Conservation (phyloP, 108 stramenopile genomes). For the Conticribra guillardii region DNA sequence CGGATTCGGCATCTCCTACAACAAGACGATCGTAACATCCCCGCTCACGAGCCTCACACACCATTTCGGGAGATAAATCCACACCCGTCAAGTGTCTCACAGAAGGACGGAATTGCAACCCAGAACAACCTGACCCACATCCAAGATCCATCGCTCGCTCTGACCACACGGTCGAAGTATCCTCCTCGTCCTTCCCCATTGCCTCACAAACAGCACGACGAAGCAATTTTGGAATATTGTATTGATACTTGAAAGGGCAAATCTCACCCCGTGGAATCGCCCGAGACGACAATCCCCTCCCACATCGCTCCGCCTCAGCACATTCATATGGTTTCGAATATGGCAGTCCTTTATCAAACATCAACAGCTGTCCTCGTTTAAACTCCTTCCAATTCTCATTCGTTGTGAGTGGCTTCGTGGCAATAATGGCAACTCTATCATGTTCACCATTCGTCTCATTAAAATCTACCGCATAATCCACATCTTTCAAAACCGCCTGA, state of each 20-base stretch:
- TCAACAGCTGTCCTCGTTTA: constrained; percentile 70
- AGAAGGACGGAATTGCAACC: constrained; percentile 54
- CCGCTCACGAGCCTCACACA: constrained; percentile 61
- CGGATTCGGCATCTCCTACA: constrained; percentile 57
- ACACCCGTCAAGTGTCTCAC: constrained; percentile 61
- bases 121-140: constrained; percentile 72
- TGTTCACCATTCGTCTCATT: constrained; percentile 49
- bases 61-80: constrained; percentile 72
- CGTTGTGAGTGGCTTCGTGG: constrained; percentile 84
- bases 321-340: constrained; percentile 43
- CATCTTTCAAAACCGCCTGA: constrained; percentile 61
- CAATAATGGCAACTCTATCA: constrained; percentile 90
- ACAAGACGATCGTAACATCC: constrained; percentile 59
- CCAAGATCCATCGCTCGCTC: constrained; percentile 63
- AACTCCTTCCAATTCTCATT: constrained; percentile 84
- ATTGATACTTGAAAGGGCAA: constrained; percentile 33
- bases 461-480: constrained; percentile 69
- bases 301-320: constrained; percentile 29
- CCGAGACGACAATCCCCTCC: constrained; percentile 33
- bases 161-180: constrained; percentile 26
- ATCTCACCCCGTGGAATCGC: constrained; percentile 43
- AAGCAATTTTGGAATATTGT: constrained; percentile 40
- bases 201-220: constrained; percentile 29
- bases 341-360: constrained; percentile 62
- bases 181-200: constrained; percentile 20